These are phyloP conservation scores for Triangularia verruculosa DNA, from an alignment of 2,329 filamentous ascomycete genomes.

Conservation along the genomic window DNA sequence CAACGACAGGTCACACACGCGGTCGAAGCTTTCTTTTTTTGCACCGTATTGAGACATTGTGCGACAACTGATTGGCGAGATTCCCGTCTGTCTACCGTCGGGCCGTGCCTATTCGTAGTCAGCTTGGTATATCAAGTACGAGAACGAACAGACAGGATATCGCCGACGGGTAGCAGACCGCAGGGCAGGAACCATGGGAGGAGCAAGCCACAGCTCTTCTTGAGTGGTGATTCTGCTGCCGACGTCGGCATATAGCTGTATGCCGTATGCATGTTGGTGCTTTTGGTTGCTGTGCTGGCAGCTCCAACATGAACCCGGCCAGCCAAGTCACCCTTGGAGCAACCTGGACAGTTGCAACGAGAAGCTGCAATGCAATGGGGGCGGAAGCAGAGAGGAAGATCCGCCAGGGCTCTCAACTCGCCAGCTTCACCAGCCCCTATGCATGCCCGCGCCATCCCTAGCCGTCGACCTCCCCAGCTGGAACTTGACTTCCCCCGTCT, in stretches of 20 bases:
- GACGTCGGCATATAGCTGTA: neutral
- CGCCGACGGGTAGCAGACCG: neutral
- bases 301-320: neutral
- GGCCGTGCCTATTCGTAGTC: neutral
- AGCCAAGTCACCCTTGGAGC: neutral
- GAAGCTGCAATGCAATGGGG: neutral
- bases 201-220: neutral
- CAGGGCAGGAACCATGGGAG: neutral
- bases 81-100: neutral
- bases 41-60: slow-evolving; percentile 1
- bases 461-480: neutral
- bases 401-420: neutral
- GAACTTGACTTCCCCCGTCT: neutral
- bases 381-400: neutral
- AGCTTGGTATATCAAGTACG: neutral
- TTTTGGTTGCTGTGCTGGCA: neutral
- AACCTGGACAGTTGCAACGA: neutral
- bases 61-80: neutral
- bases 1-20: slow-evolving; percentile 1
- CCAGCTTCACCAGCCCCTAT: neutral
- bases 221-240: neutral
- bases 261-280: neutral
- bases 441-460: neutral
- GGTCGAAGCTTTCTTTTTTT: neutral
- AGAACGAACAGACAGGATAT: neutral